Evolutionary conservation across 2,329 filamentous ascomycete genomes (phyloP).

Genomic region (Hypoxylon sp.): DNA sequence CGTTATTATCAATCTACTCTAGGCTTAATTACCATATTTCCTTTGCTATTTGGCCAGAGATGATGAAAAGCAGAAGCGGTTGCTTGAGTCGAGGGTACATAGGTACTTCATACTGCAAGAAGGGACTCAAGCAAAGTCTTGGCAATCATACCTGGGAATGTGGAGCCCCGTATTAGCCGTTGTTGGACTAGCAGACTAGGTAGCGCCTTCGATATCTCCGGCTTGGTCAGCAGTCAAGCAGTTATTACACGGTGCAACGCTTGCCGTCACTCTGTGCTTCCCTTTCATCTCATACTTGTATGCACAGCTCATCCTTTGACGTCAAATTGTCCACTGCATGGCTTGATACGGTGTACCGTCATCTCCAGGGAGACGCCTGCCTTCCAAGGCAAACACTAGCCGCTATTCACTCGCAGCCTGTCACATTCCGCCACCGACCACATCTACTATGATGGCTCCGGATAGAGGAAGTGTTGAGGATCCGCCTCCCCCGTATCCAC

Average conservation of each 20-base stretch:
- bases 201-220: conserved; percentile 41
- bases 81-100: neutral
- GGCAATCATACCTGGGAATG: conserved; percentile 26
- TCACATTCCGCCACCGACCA: conserved; percentile 10
- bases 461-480: conserved; percentile 47
- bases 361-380: conserved; percentile 2
- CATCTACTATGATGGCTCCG: conserved; percentile 47
- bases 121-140: conserved; percentile 26
- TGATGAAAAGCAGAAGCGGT: neutral
- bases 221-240: conserved; percentile 36
- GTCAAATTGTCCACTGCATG: conserved; percentile 12
- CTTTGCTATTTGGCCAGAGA: conserved; percentile 1
- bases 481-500: conserved; percentile 29
- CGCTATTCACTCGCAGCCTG: conserved; percentile 11
- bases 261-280: conserved; percentile 18
- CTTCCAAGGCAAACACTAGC: neutral
- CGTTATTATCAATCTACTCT: neutral
- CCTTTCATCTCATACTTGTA: conserved; percentile 26
- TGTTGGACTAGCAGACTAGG: conserved; percentile 25
- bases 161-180: conserved; percentile 32
- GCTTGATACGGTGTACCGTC: neutral
- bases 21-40: neutral
- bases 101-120: conserved; percentile 8
- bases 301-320: conserved; percentile 18
- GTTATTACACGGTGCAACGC: conserved; percentile 19